phyloP scores from a whole-genome alignment of 1,139 yeast species.

The Taphrina wiesneri region DNA sequence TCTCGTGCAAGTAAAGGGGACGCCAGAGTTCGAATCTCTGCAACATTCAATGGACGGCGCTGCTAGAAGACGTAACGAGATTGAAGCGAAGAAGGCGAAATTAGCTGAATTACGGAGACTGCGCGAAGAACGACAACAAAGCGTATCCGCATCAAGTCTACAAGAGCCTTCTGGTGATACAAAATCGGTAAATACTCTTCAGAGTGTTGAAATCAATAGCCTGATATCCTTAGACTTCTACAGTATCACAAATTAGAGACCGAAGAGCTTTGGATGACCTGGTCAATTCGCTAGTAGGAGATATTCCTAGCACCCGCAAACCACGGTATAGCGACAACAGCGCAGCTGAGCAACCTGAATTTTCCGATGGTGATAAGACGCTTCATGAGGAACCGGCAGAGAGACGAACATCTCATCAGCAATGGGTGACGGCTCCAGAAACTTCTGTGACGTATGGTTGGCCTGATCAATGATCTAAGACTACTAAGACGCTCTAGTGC shows the following conservation, averaged over 20 bases:
- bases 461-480: background rate
- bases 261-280: constrained; percentile 17
- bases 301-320: background rate
- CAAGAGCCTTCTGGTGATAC: background rate
- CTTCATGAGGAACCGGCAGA: background rate
- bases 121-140: constrained; percentile 43
- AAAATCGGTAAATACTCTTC: background rate
- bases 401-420: background rate
- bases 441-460: background rate
- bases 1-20: too few species aligned
- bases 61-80: constrained; percentile 46
- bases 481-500: background rate
- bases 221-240: too few species aligned
- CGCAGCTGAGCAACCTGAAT: background rate
- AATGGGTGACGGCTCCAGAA: background rate
- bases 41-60: constrained; percentile 33
- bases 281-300: constrained; percentile 40
- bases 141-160: background rate
- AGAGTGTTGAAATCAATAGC: too few species aligned
- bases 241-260: background rate
- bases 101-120: constrained; percentile 51
- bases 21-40: too few species aligned
- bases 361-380: background rate
- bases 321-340: background rate
- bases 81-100: constrained; percentile 53